phyloP scores from a whole-genome alignment of 2,329 filamentous ascomycete species.

The Cytospora mali region DNA sequence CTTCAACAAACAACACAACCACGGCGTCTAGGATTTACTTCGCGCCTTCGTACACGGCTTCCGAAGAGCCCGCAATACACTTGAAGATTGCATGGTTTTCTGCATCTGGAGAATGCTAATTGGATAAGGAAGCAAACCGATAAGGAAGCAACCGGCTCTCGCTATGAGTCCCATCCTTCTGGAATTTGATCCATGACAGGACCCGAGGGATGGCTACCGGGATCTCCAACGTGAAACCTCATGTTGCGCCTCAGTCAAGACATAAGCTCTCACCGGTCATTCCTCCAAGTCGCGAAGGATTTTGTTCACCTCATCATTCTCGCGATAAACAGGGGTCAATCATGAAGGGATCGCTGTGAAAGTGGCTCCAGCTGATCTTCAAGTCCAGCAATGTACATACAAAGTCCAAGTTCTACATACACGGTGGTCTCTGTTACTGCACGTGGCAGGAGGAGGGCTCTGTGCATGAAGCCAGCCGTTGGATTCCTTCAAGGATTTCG shows the following conservation, averaged over 20 bases:
- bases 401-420: background rate
- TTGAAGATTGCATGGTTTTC: background rate
- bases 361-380: background rate
- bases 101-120: background rate
- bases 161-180: conserved; percentile 15
- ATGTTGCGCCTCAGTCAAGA: conserved; percentile 10
- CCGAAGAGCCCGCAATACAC: conserved; percentile 6
- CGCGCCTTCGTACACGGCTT: background rate
- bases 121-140: background rate
- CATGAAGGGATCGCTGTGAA: background rate
- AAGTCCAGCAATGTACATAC: background rate
- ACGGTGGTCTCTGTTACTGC: conserved; percentile 10
- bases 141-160: background rate
- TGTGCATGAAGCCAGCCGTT: background rate
- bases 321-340: background rate
- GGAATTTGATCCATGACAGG: conserved; percentile 1
- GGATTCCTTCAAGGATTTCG: conserved; percentile 16
- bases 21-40: background rate
- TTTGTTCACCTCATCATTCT: background rate
- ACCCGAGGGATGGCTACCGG: background rate
- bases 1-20: conserved; percentile 1
- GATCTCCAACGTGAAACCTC: conserved; percentile 1
- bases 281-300: background rate
- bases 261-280: background rate
- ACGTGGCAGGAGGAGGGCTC: conserved; percentile 13